Base-by-base conservation (phyloP, 768 basidiomycete genomes). In the Clitopilus passeckerianus region DNA sequence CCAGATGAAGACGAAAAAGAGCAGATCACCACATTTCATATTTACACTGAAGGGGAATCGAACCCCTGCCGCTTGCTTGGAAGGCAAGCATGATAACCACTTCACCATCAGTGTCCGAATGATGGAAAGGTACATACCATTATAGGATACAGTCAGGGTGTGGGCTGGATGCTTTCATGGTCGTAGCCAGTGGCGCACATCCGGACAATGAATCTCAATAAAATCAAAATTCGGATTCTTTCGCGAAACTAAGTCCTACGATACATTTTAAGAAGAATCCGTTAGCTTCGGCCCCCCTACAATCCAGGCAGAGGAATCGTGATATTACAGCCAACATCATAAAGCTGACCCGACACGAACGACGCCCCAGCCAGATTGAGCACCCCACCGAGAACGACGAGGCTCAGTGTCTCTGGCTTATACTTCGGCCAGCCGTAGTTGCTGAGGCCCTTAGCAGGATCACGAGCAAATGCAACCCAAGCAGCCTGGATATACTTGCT, bases 71-170 rank as follows among this genome's bases (percentile, higher is more conserved):
- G 62, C 59, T 66, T 63, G 63, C 65, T 66, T 88, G 87, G 87
- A 88, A 88, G 87, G 86, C 86, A 88, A 88, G 87, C 86, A 89
- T 89, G 87, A 88, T 89, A 88, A 87, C 87, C 87, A 80, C 84
- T 89, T 88, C 87, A 88, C 86, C 87, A 88, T 85, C 76, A 73
- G 75, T 60, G 61, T 62, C 5, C 46, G 16, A 16, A 10, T 20
- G 34, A 46, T 46, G 44, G 6, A 18, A 6, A 14, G 44, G 9
- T 20, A 10, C 18, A 6, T n/a, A 9, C n/a, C 6, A 7, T 20
- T 46, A 46, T 7, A 35, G 34, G 34, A 35, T n/a, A n/a, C n/a
- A n/a, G n/a, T n/a, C n/a, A n/a, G n/a, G n/a, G 34, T 35, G 34
- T 15, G 34, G 34, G 34, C 15, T n/a, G n/a, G n/a, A n/a, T n/a